Base-by-base conservation (phyloP, 176 grass and related monocot species). In the Rhynchospora pubera region DNA sequence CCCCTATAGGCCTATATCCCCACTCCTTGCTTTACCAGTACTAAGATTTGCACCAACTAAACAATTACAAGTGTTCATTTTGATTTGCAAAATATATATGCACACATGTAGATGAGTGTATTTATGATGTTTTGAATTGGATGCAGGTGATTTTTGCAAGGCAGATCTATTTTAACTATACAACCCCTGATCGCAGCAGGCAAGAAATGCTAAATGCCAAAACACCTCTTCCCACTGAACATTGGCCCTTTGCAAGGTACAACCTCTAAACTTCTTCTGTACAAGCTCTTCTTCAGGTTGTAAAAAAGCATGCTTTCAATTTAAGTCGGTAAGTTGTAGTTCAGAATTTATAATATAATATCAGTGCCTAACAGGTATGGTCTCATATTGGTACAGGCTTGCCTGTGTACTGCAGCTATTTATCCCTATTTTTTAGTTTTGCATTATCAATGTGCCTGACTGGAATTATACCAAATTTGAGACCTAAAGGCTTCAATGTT, bases 101-200 rank as follows among this genome's bases (percentile, higher is more conserved):
- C 12, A 48, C 59, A 59, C 12, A 24, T 15, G 42, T 0, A 70
- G 13, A 42, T 51, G 2, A 77, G 9, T 9, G 12, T 51, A 76
- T 48, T 44, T 68, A n/a, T 78, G 42, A 19, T 11, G 15, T 30
- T 63, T 56, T 45, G 15, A 61, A 86, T 89, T 69, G 72, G 43
- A 81, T 86, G 61, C 81, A 97, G 94, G 94, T 97, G 79, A 57
- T 89, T 88, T 57, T 89, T 56, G 94, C 94, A 6, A 91, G 90
- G 22, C 92, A 97, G 47, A 64, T 85, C 21, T 83, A 97, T 90
- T 97, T 97, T 84, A 97, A 97, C 62, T 97, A 91, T 57, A 94
- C 87, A 19, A 97, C 94, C 82, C 92, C 94, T 47, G 92, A 94
- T 83, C 78, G 91, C 43, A 85, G 76, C 84, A 89, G 92, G 48